These are phyloP conservation scores for Sporobolomyces phaffii DNA, from an alignment of 768 basidiomycete genomes.

Conservation along the genomic window DNA sequence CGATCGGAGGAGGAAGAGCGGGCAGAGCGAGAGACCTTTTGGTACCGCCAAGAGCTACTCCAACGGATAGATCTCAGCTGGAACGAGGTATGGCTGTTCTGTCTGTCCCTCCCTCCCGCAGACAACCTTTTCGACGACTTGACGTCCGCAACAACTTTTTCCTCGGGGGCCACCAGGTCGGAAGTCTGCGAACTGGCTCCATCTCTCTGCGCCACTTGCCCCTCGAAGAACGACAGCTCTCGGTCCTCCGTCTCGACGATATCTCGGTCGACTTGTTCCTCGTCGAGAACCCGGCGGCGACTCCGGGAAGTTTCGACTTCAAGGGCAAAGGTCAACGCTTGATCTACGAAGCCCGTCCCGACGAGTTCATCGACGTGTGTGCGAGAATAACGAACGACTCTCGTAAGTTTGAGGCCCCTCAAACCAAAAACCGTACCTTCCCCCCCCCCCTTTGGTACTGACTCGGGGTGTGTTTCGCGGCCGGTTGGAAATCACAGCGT, in stretches of 20 bases:
- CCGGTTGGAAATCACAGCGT: background rate
- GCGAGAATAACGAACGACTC: slow-evolving; percentile 61
- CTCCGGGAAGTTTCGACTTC: slow-evolving; percentile 27
- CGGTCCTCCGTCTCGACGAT: slow-evolving; percentile 64
- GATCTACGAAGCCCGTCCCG: slow-evolving; percentile 54
- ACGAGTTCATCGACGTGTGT: slow-evolving; percentile 61
- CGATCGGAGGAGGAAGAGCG: slow-evolving; percentile 55
- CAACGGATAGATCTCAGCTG: slow-evolving; percentile 64
- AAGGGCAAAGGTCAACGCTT: slow-evolving; percentile 45
- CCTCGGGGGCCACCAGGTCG: slow-evolving; percentile 59
- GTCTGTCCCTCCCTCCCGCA: too few species aligned
- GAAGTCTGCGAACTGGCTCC: slow-evolving; percentile 67
- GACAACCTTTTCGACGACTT: too few species aligned
- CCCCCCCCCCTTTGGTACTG: too few species aligned
- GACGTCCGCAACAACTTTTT: too few species aligned
- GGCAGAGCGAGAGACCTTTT: slow-evolving; percentile 75
- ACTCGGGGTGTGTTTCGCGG: background rate
- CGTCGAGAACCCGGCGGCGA: slow-evolving; percentile 43
- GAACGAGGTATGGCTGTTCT: slow-evolving; percentile 65
- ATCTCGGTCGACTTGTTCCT: slow-evolving; percentile 59
- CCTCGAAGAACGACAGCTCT: slow-evolving; percentile 72
- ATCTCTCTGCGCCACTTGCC: slow-evolving; percentile 71
- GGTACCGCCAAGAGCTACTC: slow-evolving; percentile 88
- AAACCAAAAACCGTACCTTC: too few species aligned
- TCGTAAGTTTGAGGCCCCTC: slow-evolving; percentile 52